Conservation (phyloP, 1,284 basidiomycete genomes). For the Phellinidium pouzarii region DNA sequence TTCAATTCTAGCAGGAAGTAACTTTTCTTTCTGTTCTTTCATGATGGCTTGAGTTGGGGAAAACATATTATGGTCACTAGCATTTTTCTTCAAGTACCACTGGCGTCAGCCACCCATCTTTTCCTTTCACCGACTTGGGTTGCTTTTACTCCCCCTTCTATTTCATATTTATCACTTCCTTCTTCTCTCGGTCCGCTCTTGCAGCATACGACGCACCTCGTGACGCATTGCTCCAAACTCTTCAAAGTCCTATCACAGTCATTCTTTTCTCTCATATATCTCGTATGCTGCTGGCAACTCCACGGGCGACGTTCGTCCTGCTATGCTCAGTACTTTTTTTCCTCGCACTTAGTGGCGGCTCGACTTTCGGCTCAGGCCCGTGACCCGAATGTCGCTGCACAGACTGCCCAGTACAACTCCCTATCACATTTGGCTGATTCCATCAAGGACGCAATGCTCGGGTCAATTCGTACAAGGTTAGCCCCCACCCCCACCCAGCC, state of each 20-base stretch:
- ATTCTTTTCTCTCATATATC: not conserved
- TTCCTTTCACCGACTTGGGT: too few species aligned
- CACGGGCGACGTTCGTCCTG: not conserved
- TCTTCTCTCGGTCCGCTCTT: not conserved
- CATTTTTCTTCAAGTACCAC: too few species aligned
- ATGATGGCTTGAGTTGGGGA: too few species aligned
- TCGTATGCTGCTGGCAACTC: not conserved
- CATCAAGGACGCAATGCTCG: conserved; percentile 24
- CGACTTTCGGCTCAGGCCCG: not conserved
- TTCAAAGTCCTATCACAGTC: not conserved
- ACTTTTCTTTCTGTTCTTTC: too few species aligned
- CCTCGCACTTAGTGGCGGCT: not conserved
- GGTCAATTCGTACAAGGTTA: conserved; percentile 24
- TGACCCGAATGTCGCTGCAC: not conserved
- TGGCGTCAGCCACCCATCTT: too few species aligned
- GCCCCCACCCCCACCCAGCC: not conserved
- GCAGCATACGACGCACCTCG: too few species aligned
- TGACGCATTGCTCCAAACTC: too few species aligned
- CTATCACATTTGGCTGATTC: not conserved
- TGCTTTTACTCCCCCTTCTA: not conserved
- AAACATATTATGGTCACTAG: too few species aligned
- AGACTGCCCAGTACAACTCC: conserved; percentile 6
- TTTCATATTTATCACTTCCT: not conserved
- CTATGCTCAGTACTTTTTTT: not conserved
- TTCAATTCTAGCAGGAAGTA: too few species aligned